Conservation (phyloP, 2,329 filamentous ascomycete genomes). For the Fusarium xyrophilum region DNA sequence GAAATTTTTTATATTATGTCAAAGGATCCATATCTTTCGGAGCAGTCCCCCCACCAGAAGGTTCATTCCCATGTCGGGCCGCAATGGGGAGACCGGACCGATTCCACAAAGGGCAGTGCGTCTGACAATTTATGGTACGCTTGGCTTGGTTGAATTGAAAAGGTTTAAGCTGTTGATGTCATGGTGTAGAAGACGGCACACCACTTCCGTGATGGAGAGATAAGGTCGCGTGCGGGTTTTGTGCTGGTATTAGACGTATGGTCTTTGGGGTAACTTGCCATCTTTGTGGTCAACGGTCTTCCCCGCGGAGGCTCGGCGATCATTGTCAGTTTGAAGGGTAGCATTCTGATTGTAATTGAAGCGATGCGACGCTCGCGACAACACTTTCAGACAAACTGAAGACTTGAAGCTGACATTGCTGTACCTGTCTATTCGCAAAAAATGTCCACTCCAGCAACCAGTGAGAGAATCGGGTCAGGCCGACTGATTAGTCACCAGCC, state of each 20-base stretch:
- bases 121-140: conserved; percentile 29
- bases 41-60: conserved; percentile 12
- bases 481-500: not conserved
- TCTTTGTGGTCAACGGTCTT: not conserved
- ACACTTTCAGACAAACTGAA: too few species aligned
- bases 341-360: not conserved
- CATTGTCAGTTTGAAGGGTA: not conserved
- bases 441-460: not conserved
- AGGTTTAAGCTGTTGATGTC: conserved; percentile 28
- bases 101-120: conserved; percentile 21
- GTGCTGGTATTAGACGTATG: conserved; percentile 1
- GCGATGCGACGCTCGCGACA: not conserved
- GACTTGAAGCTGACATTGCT: not conserved
- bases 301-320: not conserved
- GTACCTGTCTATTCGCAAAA: not conserved
- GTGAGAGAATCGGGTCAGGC: not conserved
- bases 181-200: conserved; percentile 27
- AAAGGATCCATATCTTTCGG: conserved; percentile 15
- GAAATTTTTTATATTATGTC: conserved; percentile 21
- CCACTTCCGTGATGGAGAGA: conserved; percentile 17
- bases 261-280: not conserved
- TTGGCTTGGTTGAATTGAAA: not conserved
- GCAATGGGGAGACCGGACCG: conserved; percentile 29
- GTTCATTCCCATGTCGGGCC: conserved; percentile 26
- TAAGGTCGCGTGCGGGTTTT: conserved; percentile 25